These are phyloP conservation scores for Phytopythium litorale DNA, from an alignment of 352 stramenopile species.

Conservation along the genomic window DNA sequence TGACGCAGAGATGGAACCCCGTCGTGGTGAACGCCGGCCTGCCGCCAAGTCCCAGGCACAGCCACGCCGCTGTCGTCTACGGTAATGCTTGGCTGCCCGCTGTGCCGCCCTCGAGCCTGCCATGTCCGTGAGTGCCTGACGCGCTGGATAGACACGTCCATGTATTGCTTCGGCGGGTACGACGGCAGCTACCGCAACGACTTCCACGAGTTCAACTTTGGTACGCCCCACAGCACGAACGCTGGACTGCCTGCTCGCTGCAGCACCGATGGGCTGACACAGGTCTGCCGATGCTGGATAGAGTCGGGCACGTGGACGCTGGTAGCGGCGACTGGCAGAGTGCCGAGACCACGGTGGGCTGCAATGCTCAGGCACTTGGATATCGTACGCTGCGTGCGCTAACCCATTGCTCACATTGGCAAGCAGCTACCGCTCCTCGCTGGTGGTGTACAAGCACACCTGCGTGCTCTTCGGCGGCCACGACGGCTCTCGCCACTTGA, in stretches of 20 bases:
- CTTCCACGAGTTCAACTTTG: conserved; percentile 96
- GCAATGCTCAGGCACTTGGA: not conserved
- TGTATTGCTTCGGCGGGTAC: conserved; percentile 94
- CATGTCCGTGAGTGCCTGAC: not conserved
- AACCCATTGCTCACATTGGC: not conserved
- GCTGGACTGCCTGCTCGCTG: not conserved
- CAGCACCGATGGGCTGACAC: not conserved
- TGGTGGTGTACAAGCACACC: conserved; percentile 91
- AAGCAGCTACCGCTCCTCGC: conserved; percentile 81
- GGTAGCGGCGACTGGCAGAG: conserved; percentile 67
- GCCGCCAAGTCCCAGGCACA: conserved; percentile 92
- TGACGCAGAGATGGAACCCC: conserved; percentile 76
- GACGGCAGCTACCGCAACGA: conserved; percentile 94
- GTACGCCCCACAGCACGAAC: conserved; percentile 15
- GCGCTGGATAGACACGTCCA: conserved; percentile 50
- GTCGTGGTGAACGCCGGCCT: conserved; percentile 75
- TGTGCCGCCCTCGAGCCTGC: not conserved
- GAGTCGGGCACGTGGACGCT: conserved; percentile 84
- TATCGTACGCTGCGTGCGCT: conserved; percentile 3
- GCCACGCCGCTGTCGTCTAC: conserved; percentile 92
- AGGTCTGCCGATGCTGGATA: conserved; percentile 11
- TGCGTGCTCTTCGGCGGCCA: conserved; percentile 96
- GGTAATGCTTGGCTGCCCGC: conserved; percentile 21
- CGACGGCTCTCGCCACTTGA: conserved; percentile 96
- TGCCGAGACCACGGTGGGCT: conserved; percentile 62